Base-by-base conservation (phyloP, 1,284 basidiomycete species). In the Malassezia arunalokei region DNA sequence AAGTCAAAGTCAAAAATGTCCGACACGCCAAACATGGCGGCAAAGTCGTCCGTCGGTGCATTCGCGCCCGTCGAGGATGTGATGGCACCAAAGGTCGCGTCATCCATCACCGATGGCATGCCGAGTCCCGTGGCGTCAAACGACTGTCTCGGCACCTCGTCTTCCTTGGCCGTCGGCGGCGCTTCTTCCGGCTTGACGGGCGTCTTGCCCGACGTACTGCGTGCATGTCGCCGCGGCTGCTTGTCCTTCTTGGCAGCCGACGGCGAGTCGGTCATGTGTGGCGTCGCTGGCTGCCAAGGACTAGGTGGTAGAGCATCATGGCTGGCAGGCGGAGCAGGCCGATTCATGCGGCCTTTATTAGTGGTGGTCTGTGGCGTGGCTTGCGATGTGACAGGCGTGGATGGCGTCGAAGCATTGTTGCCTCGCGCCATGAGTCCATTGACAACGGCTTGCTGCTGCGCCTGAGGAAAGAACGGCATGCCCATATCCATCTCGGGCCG, bases 1-100 rank as follows among this genome's bases (percentile, higher is more conserved):
- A 68, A 57, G 45, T 68, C 66, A 48, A 67, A 67, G 49, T 69
- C 65, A 31, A 69, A 69, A 41, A 69, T 64, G 39, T 69, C 65
- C 33, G 62, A 65, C 61, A 63, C 63, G 12, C 62, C 60, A 47
- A 67, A 68, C 65, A 69, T 66, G 32, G 44, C 41, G 45, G 58
- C 58, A 24, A 66, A 65, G 44, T 69, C 66, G 35, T 69, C 66
- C 12, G 51, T 50, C 6, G 50, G 49, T 6, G 15, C 17, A n/a
- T 31, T 31, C 8, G 43, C 9, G 8, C 30, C 30, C 12, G 58
- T 57, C 27, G 46, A 39, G 39, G 27, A 35, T 37, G 38, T 32
- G 3, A 51, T 14, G 12, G 41, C 38, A 47, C 12, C 43, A 47
- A 32, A 29, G 35, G 35, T 43, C 33, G 15, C 15, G 35, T 17